Base-by-base conservation (phyloP, 2,329 filamentous ascomycete species). In the Bipolaris bicolor region DNA sequence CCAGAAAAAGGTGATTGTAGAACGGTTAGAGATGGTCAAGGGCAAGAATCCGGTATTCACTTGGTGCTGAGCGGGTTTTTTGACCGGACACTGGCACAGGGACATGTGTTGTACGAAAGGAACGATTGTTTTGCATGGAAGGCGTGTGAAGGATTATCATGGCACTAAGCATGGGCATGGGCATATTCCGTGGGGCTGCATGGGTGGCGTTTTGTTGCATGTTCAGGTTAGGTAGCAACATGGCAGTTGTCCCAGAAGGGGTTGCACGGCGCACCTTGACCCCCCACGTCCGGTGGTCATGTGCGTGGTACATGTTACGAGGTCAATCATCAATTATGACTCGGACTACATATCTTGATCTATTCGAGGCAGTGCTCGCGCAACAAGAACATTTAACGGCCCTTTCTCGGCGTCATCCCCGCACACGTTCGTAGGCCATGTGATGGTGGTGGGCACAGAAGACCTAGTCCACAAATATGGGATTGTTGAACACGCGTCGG, bases 31-130 rank as follows among this genome's bases (percentile, higher is more conserved):
- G 81, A 90, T 94, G 58, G 95, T 99, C 61, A 98, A 98, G 83
- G 91, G 88, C 73, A 90, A 90, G 75, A 96, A 96, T 73, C 95
- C 95, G 1, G 92, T 99, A 31, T 99, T 99, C 78, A 97, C 91
- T 43, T 99, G 95, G 91, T 99, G 95, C 81, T 98, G 66, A 76
- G 31, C 24, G 41, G 24, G 24, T 13, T 6, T 6, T 18, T 37
- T 18, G 31, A 24, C 43, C n/a, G 36, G 9, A 7, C 5, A 22
- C 33, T 22, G 13, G 3, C n/a, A 11, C 7, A 26, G 41, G 49
- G 57, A 22, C 22, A 39, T 39, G 33, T 37, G 22, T 49, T 39
- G 20, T 43, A 39, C 40, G 33, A 26, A 37, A 36, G 24, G 39
- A 22, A 51, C 22, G 46, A 16, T 2, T 22, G 18, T 45, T 50